phyloP scores from a whole-genome alignment of 805 yeast species.

The Candida hispaniensis region DNA sequence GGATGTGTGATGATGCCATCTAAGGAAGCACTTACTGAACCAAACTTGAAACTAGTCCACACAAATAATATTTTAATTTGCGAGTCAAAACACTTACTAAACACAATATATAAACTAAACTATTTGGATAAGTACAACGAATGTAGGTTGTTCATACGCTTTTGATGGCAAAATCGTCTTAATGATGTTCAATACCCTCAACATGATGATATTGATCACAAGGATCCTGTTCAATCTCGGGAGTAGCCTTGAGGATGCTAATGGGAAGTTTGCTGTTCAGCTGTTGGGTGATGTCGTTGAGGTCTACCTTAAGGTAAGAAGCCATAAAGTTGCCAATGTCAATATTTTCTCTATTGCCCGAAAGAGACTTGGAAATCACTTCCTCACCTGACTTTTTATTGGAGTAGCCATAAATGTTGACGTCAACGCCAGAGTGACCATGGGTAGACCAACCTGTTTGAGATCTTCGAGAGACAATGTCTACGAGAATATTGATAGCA shows the following conservation, averaged over 20 bases:
- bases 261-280: constrained; percentile 1
- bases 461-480: constrained; percentile 69
- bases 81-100: no score
- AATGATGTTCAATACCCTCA: no score
- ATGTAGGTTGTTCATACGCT: no score
- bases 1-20: constrained; percentile 31
- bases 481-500: constrained; percentile 44
- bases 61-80: no score
- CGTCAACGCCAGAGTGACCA: constrained; percentile 95
- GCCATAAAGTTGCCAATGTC: constrained; percentile 74
- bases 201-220: constrained; percentile 14
- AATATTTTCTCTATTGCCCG: constrained; percentile 78
- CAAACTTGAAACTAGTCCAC: no score
- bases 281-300: constrained; percentile 24
- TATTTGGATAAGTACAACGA: no score
- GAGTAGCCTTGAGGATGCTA: constrained; percentile 3
- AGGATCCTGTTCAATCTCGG: constrained; percentile 5
- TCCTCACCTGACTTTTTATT: constrained; percentile 27
- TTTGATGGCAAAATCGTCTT: no score
- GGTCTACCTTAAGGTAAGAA: constrained; percentile 32
- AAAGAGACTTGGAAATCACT: constrained; percentile 35
- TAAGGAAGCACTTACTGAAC: constrained; percentile 7
- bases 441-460: constrained; percentile 95
- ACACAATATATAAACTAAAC: no score
- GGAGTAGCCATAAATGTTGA: constrained; percentile 75